Evolutionary conservation across 768 basidiomycete genomes (phyloP).

Genomic region (Tulasnella sp.): DNA sequence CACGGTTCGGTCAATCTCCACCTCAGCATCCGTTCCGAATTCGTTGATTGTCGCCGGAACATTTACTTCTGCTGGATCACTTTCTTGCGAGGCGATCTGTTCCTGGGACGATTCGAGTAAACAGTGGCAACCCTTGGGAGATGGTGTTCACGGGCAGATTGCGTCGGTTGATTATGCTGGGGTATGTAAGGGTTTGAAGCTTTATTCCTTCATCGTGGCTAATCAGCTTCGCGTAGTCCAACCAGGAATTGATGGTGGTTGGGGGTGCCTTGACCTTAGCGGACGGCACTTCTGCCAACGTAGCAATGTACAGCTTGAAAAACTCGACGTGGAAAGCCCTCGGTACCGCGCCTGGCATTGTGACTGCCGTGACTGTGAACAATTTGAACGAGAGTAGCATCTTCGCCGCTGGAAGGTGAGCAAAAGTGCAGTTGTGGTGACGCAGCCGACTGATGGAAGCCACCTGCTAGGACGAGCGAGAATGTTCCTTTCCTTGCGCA

Average conservation of each 20-base stretch:
- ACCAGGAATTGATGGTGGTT: conserved; percentile 64
- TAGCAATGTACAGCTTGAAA: conserved; percentile 61
- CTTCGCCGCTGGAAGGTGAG: conserved; percentile 82
- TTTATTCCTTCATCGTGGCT: conserved; percentile 1
- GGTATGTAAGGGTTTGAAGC: conserved; percentile 40
- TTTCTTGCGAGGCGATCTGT: conserved; percentile 72
- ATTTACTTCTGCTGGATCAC: conserved; percentile 68
- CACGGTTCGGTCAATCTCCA: conserved; percentile 63
- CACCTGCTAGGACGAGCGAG: not conserved
- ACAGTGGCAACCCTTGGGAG: conserved; percentile 75
- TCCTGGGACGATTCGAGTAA: conserved; percentile 55
- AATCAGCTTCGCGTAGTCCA: conserved; percentile 36
- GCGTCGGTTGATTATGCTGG: conserved; percentile 72
- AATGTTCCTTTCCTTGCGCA: conserved; percentile 59
- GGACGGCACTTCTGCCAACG: conserved; percentile 56
- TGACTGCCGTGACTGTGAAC: conserved; percentile 82
- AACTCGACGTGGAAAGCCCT: conserved; percentile 70
- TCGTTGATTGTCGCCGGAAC: conserved; percentile 79
- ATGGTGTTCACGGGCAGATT: conserved; percentile 74
- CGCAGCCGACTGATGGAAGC: not conserved
- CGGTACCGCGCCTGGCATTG: conserved; percentile 74
- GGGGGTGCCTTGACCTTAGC: conserved; percentile 69
- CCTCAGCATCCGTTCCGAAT: conserved; percentile 50
- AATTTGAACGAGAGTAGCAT: conserved; percentile 70
- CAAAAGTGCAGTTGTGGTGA: not conserved